Evolutionary conservation across 1,284 basidiomycete genomes (phyloP), one percentile per base, ranked within the genome.

Genomic region (Marasmius oreades): DNA sequence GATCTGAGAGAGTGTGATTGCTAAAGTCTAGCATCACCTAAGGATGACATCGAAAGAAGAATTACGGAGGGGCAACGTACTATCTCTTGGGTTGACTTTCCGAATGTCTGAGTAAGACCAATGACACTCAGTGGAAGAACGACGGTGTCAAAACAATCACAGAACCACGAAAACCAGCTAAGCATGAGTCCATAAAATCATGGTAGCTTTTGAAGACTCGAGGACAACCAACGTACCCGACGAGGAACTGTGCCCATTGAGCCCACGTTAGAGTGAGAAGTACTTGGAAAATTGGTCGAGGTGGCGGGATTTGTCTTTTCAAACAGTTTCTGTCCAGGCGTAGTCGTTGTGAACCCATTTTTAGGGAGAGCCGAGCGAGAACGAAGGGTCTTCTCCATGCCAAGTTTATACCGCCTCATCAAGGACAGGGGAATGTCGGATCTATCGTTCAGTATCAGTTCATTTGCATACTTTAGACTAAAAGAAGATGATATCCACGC

Each of bases 1-100:
- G 31, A 98, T 84, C 1, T 98, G 79, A 0, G 95, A 98, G 50
- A 98, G 80, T 2, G 95, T 98, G 68, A 99, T 95, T 6, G 93
- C 83, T 26, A 85, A 85, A 50, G 90, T 88, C 87, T 89, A 63
- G 34, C 45, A n/a, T 24, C 24, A 42, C 39, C 34, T 36, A 45
- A 39, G 52, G 39, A 51, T 12, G 23, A n/a, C 23, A 52, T 24
- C n/a, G 43, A 56, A 16, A n/a, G 55, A 44, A 33, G 47, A 44
- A 28, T 2, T 31, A 52, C n/a, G 20, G 54, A 42, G 36, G 59
- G 33, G 16, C 24, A 34, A 72, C 84, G 61, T 58, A 90, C 87
- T 48, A 90, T 84, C 44, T 73, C 68, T 42, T 74, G 62, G 0
- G 80, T 76, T 0, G 61, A 14, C 56, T 74, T 77, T 47, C 68